Conservation (phyloP, 495 filamentous ascomycete species). For the Trichoderma erinaceum region DNA sequence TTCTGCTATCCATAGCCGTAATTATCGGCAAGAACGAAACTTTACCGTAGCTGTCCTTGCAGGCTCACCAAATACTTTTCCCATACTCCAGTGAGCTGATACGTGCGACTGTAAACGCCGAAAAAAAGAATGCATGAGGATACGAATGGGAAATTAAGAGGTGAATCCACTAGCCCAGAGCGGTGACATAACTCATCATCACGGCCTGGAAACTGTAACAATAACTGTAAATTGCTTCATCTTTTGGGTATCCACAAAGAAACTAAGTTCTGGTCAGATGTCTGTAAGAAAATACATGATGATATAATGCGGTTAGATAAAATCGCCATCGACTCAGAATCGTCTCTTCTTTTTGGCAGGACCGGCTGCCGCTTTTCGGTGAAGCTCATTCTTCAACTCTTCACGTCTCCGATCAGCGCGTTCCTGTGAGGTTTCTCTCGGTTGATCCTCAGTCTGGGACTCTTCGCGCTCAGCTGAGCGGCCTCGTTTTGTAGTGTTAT, state of each 20-base stretch:
- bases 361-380: conserved; percentile 55
- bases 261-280: not conserved
- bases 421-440: conserved; percentile 44
- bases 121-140: not conserved
- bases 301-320: not conserved
- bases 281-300: not conserved
- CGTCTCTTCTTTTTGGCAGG: conserved; percentile 64
- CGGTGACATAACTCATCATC: not conserved
- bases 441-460: conserved; percentile 14
- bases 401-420: conserved; percentile 57
- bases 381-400: conserved; percentile 59
- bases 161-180: not conserved
- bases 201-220: not conserved
- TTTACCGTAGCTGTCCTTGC: too few species aligned
- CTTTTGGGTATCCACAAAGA: not conserved
- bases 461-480: conserved; percentile 15
- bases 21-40: too few species aligned
- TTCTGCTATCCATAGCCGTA: too few species aligned
- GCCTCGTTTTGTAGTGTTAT: not conserved
- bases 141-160: not conserved
- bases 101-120: not conserved
- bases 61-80: too few species aligned
- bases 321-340: conserved; percentile 33
- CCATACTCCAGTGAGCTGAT: not conserved
- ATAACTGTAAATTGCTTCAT: not conserved